Conservation (phyloP, 345 rosid genomes). For the Nephelium lappaceum region DNA sequence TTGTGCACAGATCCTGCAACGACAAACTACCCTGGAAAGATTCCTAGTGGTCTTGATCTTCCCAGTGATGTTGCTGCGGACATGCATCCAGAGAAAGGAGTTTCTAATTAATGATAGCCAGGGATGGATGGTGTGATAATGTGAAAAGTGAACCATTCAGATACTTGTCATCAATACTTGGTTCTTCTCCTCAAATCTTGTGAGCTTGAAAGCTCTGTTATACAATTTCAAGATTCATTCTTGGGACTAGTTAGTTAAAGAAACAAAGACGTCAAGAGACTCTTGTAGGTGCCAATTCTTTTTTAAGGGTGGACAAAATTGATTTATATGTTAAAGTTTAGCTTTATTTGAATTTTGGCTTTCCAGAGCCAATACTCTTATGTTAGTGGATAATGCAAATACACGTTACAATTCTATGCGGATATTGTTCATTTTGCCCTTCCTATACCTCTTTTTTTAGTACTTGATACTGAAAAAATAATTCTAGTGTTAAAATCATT, state of each 20-base stretch:
- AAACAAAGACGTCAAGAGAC: too few species aligned
- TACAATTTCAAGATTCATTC: not conserved
- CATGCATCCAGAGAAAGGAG: conserved; percentile 17
- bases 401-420: too few species aligned
- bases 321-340: not conserved
- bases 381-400: too few species aligned
- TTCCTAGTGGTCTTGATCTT: conserved; percentile 56
- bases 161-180: not conserved
- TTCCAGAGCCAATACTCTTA: too few species aligned
- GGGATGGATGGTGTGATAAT: not conserved
- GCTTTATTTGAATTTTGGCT: too few species aligned
- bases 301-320: not conserved
- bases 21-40: conserved; percentile 59
- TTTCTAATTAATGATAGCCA: conserved; percentile 9
- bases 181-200: not conserved
- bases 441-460: too few species aligned
- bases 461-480: too few species aligned
- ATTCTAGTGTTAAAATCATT: too few species aligned
- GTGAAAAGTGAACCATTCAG: not conserved
- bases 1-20: conserved; percentile 44
- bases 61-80: conserved; percentile 53
- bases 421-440: too few species aligned
- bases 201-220: not conserved
- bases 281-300: conserved; percentile 6
- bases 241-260: not conserved